Evolutionary conservation across 1,284 basidiomycete species (phyloP).

Genomic region (Volvariella volvacea): DNA sequence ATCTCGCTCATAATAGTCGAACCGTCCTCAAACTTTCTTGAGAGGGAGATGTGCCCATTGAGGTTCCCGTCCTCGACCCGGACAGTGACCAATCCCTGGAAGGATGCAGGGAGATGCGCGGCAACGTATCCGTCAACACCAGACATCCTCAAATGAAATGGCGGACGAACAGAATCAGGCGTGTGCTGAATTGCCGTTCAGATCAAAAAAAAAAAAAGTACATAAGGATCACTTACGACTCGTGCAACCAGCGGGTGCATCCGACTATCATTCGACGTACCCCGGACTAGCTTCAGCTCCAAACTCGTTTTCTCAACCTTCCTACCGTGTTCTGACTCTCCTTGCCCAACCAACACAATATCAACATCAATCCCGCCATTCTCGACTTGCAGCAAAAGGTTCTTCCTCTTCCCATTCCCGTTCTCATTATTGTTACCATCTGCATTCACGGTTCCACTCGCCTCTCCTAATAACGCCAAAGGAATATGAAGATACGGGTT

Average conservation of each 20-base stretch:
- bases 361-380: conserved; percentile 34
- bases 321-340: too few species aligned
- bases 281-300: neutral
- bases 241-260: neutral
- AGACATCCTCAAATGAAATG: conserved; percentile 12
- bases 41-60: conserved; percentile 15
- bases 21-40: conserved; percentile 10
- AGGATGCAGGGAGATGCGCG: conserved; percentile 15
- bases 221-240: neutral
- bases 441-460: too few species aligned
- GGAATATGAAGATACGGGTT: conserved; percentile 24
- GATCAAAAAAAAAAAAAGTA: neutral
- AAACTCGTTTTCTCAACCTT: neutral
- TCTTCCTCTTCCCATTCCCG: conserved; percentile 15
- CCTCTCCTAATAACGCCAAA: conserved; percentile 16
- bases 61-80: conserved; percentile 12
- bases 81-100: conserved; percentile 15
- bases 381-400: conserved; percentile 29
- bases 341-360: conserved; percentile 20
- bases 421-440: too few species aligned
- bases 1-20: conserved; percentile 16
- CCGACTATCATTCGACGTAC: neutral
- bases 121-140: conserved; percentile 14
- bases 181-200: conserved; percentile 10
- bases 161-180: conserved; percentile 11